These are phyloP conservation scores for Penicillium ucsense DNA, from an alignment of 495 filamentous ascomycete genomes.

Conservation along the genomic window DNA sequence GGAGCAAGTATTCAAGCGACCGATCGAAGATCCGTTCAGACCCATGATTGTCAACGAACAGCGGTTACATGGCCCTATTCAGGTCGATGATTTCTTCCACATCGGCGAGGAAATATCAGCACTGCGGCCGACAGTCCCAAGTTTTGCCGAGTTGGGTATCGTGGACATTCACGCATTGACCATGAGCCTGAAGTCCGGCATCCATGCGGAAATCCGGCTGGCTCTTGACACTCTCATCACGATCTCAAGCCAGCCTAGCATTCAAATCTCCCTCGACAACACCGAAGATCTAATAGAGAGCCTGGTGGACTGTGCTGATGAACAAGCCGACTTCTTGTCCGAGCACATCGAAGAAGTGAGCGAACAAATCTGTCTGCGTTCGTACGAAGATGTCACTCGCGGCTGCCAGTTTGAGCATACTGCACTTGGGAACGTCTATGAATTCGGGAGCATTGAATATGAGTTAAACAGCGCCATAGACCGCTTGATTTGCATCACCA, in stretches of 20 bases:
- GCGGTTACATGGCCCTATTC: conserved; percentile 55
- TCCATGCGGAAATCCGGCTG: conserved; percentile 76
- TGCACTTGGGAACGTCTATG: conserved; percentile 54
- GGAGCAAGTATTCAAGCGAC: conserved; percentile 38
- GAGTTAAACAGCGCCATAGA: conserved; percentile 81
- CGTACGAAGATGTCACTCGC: conserved; percentile 82
- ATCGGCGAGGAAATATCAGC: conserved; percentile 53
- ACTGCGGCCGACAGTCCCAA: conserved; percentile 62
- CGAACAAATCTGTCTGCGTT: conserved; percentile 65
- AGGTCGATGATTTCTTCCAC: conserved; percentile 48
- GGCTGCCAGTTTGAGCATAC: conserved; percentile 63
- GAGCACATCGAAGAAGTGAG: conserved; percentile 76
- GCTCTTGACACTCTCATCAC: conserved; percentile 77
- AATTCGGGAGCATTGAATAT: conserved; percentile 70
- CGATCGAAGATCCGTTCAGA: conserved; percentile 38
- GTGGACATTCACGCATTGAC: conserved; percentile 89
- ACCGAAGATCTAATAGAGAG: conserved; percentile 86
- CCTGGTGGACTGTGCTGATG: conserved; percentile 82
- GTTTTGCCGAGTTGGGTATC: conserved; percentile 67
- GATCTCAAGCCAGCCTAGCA: conserved; percentile 52
- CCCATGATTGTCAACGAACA: conserved; percentile 48
- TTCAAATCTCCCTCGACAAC: conserved; percentile 55
- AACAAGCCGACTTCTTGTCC: conserved; percentile 68
- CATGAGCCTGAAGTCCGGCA: conserved; percentile 84
- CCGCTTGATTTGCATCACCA: conserved; percentile 80